Evolutionary conservation across 1,284 basidiomycete species (phyloP), one percentile per base, ranked within the genome.

Genomic region (Trametes polyzona): DNA sequence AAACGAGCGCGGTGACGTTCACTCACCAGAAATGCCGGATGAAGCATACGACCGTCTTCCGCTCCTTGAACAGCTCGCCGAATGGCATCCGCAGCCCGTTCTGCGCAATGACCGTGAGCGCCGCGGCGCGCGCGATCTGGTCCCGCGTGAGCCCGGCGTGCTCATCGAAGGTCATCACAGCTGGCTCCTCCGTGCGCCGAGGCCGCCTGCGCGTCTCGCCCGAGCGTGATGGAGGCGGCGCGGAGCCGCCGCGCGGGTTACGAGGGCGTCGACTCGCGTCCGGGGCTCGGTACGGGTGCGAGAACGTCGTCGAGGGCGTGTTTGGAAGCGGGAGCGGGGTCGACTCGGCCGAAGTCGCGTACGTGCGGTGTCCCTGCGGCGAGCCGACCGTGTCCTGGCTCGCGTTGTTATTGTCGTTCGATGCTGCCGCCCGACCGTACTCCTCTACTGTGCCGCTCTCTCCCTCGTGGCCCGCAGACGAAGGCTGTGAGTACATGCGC

Each of bases 41-140:
- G 73, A 92, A 91, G 43, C 88, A 70, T 49, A 95, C 86, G 55
- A 95, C 80, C 1, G 89, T 90, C 69, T 79, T 81, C 67, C 82
- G 80, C 10, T 78, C 74, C 47, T 77, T 77, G 69, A 93, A 89
- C 26, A 96, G 70, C 44, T 90, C 83, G 2, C 90, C 88, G 62
- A 96, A 95, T 24, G 75, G 77, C 37, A 90, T 75, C 10, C 81
- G 76, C 8, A 83, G 65, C 16, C 92, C 93, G 29, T 83, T 82
- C 66, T 90, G 86, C 48, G 83, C 81, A 46, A 88, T 76, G 48
- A 95, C 80, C 23, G 80, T 73, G 47, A 89, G 78, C 19, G 83
- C 75, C 2, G 86, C 82, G 4, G 89, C 92, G 26, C 80, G 78
- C 14, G 79, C 74, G 40, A 94, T 76, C 66, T 87, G 82, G 12